Evolutionary conservation across 169 alveolate species (phyloP).

Genomic region (Ichthyophthirius multifiliis): DNA sequence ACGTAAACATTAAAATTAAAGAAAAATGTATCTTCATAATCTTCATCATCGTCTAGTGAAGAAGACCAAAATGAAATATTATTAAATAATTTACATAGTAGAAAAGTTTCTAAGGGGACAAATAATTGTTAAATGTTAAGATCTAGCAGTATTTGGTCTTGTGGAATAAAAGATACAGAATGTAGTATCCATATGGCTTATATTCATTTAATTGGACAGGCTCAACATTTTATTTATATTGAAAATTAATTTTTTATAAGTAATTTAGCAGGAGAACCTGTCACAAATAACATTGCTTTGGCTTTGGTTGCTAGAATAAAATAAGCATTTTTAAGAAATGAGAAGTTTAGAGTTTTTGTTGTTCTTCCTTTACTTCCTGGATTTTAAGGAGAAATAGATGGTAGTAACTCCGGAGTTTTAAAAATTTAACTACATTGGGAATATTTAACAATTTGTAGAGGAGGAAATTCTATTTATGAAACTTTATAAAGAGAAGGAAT

Average conservation of each 20-base stretch:
- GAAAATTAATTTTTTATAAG: constrained; percentile 48
- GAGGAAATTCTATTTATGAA: constrained; percentile 51
- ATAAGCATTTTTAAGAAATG: constrained; percentile 45
- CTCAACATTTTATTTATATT: constrained; percentile 45
- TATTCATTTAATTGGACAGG: constrained; percentile 69
- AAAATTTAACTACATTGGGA: constrained; percentile 63
- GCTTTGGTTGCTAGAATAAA: constrained; percentile 41
- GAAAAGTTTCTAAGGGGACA: not conserved
- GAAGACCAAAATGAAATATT: constrained; percentile 35
- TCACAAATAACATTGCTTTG: constrained; percentile 29
- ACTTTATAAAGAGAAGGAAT: constrained; percentile 44
- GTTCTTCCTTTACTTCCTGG: constrained; percentile 82
- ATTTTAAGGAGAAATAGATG: constrained; percentile 77
- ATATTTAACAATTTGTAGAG: constrained; percentile 61
- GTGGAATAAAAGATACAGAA: constrained; percentile 63
- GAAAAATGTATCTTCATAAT: no score
- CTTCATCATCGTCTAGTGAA: constrained; percentile 31
- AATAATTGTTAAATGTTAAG: constrained; percentile 52
- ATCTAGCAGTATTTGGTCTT: constrained; percentile 65
- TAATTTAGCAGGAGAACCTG: constrained; percentile 33
- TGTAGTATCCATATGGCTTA: constrained; percentile 67
- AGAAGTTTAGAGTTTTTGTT: constrained; percentile 67
- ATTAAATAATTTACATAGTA: not conserved
- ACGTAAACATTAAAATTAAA: constrained; percentile 40
- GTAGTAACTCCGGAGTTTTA: constrained; percentile 54